Conservation (phyloP, 2,329 filamentous ascomycete species). For the Botrytis aclada region DNA sequence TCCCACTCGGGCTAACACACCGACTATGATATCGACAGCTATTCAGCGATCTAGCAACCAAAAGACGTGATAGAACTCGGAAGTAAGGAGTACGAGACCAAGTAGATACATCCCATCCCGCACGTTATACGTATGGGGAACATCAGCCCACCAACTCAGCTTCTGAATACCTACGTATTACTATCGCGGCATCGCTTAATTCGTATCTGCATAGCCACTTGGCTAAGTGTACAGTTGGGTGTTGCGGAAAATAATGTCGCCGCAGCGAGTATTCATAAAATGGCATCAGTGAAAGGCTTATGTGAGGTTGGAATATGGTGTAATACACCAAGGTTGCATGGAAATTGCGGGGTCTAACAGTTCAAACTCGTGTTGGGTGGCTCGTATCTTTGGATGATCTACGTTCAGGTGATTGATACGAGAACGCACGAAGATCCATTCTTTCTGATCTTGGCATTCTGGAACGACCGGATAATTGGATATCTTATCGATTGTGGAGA, state of each 20-base stretch:
- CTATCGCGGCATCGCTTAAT: constrained; percentile 8
- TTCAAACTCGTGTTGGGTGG: constrained; percentile 2
- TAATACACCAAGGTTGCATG: constrained; percentile 1
- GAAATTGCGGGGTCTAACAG: constrained; percentile 7
- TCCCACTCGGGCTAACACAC: constrained; percentile 4
- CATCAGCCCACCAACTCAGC: background rate
- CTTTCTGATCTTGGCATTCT: background rate
- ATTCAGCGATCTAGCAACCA: constrained; percentile 4
- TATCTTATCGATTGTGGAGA: background rate
- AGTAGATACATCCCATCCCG: background rate
- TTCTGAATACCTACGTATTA: background rate
- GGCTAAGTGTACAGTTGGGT: background rate
- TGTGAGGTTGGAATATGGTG: background rate
- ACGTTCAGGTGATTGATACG: constrained; percentile 17
- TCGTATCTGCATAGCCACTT: constrained; percentile 21
- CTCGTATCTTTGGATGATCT: constrained; percentile 17
- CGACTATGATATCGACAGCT: background rate
- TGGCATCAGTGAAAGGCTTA: background rate
- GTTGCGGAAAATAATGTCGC: constrained; percentile 7
- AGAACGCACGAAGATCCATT: constrained; percentile 12
- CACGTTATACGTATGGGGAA: background rate
- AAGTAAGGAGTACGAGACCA: constrained; percentile 16
- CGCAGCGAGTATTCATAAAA: background rate
- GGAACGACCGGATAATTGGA: background rate
- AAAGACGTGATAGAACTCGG: constrained; percentile 10